phyloP scores from a whole-genome alignment of 1,284 basidiomycete species.

The Vanrija sp. region DNA sequence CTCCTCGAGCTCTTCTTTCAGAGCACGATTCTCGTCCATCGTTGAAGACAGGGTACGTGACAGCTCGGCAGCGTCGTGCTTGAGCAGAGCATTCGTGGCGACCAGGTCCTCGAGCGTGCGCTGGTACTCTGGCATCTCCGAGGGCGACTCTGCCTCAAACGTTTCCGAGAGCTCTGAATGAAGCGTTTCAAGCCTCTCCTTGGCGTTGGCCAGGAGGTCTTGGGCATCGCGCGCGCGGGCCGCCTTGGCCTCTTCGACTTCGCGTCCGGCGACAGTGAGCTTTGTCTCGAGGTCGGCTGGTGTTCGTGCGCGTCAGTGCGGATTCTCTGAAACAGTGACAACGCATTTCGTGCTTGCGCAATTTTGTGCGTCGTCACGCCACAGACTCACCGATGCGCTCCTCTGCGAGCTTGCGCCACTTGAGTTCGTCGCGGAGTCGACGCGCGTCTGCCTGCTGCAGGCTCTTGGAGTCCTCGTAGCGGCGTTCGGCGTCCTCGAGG shows the following conservation, averaged over 20 bases:
- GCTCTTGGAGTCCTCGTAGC: constrained; percentile 78
- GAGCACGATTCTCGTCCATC: constrained; percentile 65
- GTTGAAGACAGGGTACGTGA: constrained; percentile 66
- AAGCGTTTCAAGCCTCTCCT: constrained; percentile 61
- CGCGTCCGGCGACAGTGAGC: constrained; percentile 59
- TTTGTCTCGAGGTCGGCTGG: constrained; percentile 70
- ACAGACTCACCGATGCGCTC: constrained; percentile 31
- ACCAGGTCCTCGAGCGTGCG: constrained; percentile 74
- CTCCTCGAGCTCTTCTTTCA: constrained; percentile 72
- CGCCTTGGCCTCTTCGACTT: constrained; percentile 62
- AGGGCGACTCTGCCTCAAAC: constrained; percentile 30
- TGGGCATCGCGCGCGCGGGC: constrained; percentile 65
- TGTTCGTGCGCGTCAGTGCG: constrained; percentile 4
- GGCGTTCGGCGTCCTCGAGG: constrained; percentile 50
- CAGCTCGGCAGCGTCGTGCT: constrained; percentile 73
- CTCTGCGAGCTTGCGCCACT: constrained; percentile 37
- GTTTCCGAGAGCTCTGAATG: constrained; percentile 49
- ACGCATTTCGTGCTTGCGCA: neutral
- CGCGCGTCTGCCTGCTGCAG: constrained; percentile 71
- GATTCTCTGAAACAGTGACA: too few relatives aligned
- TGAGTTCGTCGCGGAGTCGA: constrained; percentile 59
- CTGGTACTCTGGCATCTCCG: constrained; percentile 44
- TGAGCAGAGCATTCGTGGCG: constrained; percentile 73
- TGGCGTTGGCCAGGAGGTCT: constrained; percentile 66
- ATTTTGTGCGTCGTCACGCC: too few relatives aligned